Base-by-base conservation (phyloP, 2,329 filamentous ascomycete species). In the Claviceps digitariae region DNA sequence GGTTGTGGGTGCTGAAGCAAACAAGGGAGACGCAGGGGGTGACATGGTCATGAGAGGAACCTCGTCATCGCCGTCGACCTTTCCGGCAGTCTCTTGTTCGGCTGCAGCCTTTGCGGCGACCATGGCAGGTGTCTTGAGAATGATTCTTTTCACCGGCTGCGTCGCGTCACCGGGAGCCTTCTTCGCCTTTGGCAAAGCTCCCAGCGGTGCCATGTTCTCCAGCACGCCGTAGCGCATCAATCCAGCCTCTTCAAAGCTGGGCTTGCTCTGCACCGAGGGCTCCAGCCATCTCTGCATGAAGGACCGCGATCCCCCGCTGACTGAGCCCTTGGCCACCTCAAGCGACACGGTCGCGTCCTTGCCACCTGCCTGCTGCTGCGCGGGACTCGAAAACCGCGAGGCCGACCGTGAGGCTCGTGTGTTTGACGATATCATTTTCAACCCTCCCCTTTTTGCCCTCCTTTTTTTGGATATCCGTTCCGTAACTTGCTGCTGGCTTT, bases 191-290 rank as follows among this genome's bases (percentile, higher is more conserved):
- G 90, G 90, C 60, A 83, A 74, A 52, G 82, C 77, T 43, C 90
- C 90, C 53, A 95, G 72, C 27, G 90, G 84, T 52, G 83, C 83
- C 90, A 95, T 95, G 62, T 84, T 84, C 67, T 87, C 84, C 55
- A 94, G 74, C 20, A 94, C 86, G 58, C 87, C 87, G 66, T 82
- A 81, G 49, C 84, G 77, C 62, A 84, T 74, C 60, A 93, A 77
- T 46, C 86, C 86, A 54, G 77, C 81, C 65, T 95, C 88, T 72
- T 87, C 82, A 64, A 84, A 95, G 65, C 86, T 91, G 12, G 90
- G 64, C 67, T 77, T 79, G 67, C 70, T 74, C 67, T 79, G 76
- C 41, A 81, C 69, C 8, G 76, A 70, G 12, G 78, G 78, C 64
- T 82, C 79, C 58, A 82, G 66, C 79, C 79, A 82, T 56, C 70